These are phyloP conservation scores for Austroboletus novae-zelandiae DNA, from an alignment of 1,284 basidiomycete genomes.

Conservation along the genomic window DNA sequence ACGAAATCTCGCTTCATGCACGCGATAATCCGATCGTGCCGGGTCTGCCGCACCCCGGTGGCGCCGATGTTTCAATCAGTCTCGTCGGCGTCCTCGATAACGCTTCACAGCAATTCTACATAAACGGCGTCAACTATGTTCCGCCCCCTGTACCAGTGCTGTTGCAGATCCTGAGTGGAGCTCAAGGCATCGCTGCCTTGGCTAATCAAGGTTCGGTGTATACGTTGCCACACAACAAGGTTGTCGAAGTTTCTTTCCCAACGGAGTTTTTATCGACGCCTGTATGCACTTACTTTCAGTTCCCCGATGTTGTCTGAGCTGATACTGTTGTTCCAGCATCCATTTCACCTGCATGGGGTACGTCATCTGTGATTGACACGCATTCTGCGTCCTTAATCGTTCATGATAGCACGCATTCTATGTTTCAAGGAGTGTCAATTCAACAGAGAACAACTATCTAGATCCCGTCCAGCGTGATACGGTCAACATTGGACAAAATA, in stretches of 20 bases:
- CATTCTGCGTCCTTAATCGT: background rate
- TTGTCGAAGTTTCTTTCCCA: conserved; percentile 37
- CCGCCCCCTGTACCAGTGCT: conserved; percentile 35
- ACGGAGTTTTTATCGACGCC: conserved; percentile 19
- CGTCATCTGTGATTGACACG: conserved; percentile 6
- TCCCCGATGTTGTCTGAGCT: background rate
- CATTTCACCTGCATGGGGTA: conserved; percentile 48
- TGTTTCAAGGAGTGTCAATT: conserved; percentile 40
- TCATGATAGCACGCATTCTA: conserved; percentile 39
- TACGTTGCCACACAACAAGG: conserved; percentile 34
- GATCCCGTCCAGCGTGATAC: conserved; percentile 41
- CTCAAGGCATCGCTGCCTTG: conserved; percentile 34
- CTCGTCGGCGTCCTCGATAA: conserved; percentile 20
- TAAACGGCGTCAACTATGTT: conserved; percentile 30
- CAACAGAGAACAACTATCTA: conserved; percentile 37
- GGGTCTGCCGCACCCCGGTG: conserved; percentile 22
- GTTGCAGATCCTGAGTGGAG: conserved; percentile 47
- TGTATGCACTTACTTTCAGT: conserved; percentile 7
- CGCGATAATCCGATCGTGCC: conserved; percentile 12
- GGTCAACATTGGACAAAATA: conserved; percentile 31
- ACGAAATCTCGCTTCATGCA: conserved; percentile 17
- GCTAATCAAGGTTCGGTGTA: conserved; percentile 38
- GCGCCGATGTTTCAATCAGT: conserved; percentile 24
- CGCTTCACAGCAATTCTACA: conserved; percentile 10
- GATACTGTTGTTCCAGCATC: conserved; percentile 24